Percentiles rank a stretch among this genome's conserved stretches.
Conservation (phyloP, 192 early-diverging fungal genomes). For the Chytriomyces confervae region DNA sequence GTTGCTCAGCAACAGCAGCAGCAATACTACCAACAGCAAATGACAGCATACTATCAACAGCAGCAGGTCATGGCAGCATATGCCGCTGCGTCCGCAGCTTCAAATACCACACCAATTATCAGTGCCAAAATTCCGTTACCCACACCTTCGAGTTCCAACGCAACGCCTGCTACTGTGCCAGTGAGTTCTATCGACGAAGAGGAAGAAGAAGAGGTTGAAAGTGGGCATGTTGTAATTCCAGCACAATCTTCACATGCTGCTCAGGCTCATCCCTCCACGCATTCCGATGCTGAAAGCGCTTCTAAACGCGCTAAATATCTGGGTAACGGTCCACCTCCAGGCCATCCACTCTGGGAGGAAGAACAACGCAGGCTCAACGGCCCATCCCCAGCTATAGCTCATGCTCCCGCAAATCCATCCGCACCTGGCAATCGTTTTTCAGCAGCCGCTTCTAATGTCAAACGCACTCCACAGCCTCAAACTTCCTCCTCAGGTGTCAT, state of each 20-base stretch:
- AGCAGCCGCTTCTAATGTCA: neutral
- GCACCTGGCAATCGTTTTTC: neutral
- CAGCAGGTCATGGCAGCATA: constrained; percentile 13
- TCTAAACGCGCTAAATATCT: neutral
- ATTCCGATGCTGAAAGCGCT: neutral
- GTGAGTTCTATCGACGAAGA: constrained; percentile 11
- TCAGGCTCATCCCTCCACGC: neutral
- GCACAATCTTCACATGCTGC: neutral
- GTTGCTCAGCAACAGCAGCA: constrained; percentile 1
- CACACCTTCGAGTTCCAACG: neutral
- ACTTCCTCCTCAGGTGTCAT: neutral
- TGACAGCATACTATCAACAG: constrained; percentile 12
- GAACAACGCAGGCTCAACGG: constrained; percentile 24
- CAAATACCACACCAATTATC: neutral
- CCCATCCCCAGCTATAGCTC: neutral
- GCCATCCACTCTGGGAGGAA: constrained; percentile 43
- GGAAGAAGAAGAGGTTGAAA: constrained; percentile 34
- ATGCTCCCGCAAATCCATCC: neutral
- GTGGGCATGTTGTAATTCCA: constrained; percentile 19
- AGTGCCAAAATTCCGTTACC: neutral
- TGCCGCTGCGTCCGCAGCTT: neutral
- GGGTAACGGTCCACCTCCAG: constrained; percentile 33
- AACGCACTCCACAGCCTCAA: neutral
- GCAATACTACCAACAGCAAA: constrained; percentile 23
- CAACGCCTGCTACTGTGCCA: neutral